Evolutionary conservation across 1,139 yeast species (phyloP), one percentile per base, ranked within the genome.

Genomic region (Hemisphaericaspora xylofermentans): DNA sequence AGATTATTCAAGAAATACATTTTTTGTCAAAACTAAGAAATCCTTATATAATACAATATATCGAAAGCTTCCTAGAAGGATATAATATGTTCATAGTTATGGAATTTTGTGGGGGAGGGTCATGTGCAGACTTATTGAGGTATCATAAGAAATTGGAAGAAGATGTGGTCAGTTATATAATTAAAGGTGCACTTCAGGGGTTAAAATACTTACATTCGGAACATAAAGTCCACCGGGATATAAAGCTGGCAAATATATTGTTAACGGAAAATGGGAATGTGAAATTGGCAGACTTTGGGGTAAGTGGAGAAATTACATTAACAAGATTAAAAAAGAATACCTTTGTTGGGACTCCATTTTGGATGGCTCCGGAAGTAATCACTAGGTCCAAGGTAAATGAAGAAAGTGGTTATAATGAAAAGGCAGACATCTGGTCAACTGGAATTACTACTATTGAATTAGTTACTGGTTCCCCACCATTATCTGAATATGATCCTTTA

Each of bases 301-400:
- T 88, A 7, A 83, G 91, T 52, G 93, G 93, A 0, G 88, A 85
- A 54, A 67, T 86, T 29, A 76, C 84, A n/a, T 68, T 78, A 31
- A 79, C 87, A 1, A 68, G 71, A 37, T 71, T 74, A 40, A 78
- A 77, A 48, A 76, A 82, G 49, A 72, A 78, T 45, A 87, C 95
- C 0, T 83, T 87, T 68, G 95, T 87, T 27, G 96, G 96, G 0
- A 87, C 95, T 0, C 95, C 95, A 15, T 86, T 80, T 60, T 88
- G 95, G 95, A 88, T 88, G 95, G 95, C 95, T 0, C 96, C 95
- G 0, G 96, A 88, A 56, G 84, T 87, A 24, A 83, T 88, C 19
- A 56, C 66, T 3, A 63, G 76, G 42, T 64, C 29, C 18, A 38
- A 30, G 18, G 14, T 25, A 25, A 19, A 15, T 18, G 38, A 30